phyloP scores from a whole-genome alignment of 345 rosid genomes.

The Lenwebbia sp. region DNA sequence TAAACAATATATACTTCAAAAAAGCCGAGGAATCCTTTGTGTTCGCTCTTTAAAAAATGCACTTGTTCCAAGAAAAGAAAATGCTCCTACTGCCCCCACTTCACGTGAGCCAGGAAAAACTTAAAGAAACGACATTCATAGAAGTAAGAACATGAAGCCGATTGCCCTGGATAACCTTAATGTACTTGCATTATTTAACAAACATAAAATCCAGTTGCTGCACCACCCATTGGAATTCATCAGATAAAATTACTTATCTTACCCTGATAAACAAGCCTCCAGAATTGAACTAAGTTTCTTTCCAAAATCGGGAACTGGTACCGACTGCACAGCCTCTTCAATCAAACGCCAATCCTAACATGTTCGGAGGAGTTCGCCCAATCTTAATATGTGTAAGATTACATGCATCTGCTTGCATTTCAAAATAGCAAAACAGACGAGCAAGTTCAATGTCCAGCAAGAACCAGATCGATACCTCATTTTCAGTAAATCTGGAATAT shows the following conservation, averaged over 20 bases:
- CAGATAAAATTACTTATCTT: slow-evolving; percentile 10
- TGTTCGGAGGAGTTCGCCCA: neutral
- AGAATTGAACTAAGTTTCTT: slow-evolving; percentile 62
- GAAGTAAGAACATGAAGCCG: neutral
- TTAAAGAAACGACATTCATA: neutral
- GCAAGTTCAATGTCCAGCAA: neutral
- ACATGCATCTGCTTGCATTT: neutral
- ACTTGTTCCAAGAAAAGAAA: neutral
- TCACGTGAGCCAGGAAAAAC: neutral
- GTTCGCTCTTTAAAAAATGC: neutral
- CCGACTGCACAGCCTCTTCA: slow-evolving; percentile 57
- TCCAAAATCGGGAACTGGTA: slow-evolving; percentile 56
- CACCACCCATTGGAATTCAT: neutral
- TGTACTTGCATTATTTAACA: neutral
- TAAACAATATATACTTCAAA: neutral
- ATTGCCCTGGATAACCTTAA: neutral
- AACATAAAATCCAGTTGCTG: neutral
- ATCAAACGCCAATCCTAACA: slow-evolving; percentile 58
- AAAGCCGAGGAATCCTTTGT: neutral
- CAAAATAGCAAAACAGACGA: neutral
- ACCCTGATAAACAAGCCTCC: slow-evolving; percentile 41
- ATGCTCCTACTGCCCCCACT: neutral
- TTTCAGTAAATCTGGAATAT: slow-evolving; percentile 38
- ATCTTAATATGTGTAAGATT: neutral
- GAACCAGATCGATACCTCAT: slow-evolving; percentile 30